These are phyloP conservation scores for Alternaria viburni DNA, from an alignment of 2,329 filamentous ascomycete species.

Conservation along the genomic window DNA sequence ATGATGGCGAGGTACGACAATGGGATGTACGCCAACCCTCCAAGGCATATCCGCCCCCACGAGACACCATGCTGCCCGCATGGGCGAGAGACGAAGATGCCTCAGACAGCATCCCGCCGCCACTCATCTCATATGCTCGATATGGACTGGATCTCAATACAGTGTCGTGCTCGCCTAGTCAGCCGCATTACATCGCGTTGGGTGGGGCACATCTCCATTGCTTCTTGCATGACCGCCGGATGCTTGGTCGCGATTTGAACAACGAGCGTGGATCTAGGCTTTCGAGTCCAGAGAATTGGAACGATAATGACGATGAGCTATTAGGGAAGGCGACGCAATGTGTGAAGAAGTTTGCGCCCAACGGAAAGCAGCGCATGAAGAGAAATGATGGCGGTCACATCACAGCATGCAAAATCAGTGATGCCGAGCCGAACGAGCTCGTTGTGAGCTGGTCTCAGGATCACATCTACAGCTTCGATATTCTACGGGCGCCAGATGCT, in stretches of 20 bases:
- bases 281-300: constrained; percentile 51
- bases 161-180: constrained; percentile 70
- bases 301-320: constrained; percentile 57
- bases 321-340: constrained; percentile 68
- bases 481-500: constrained; percentile 64
- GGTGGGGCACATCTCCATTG: constrained; percentile 73
- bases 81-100: constrained; percentile 45
- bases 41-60: constrained; percentile 63
- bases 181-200: constrained; percentile 73
- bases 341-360: constrained; percentile 69
- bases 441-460: constrained; percentile 73
- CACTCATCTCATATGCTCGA: constrained; percentile 70
- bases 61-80: constrained; percentile 27
- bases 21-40: constrained; percentile 71
- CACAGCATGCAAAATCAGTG: constrained; percentile 73
- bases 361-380: constrained; percentile 61
- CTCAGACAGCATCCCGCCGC: constrained; percentile 63
- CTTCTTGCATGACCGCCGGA: constrained; percentile 71
- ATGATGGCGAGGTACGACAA: constrained; percentile 73
- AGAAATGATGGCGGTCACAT: constrained; percentile 67
- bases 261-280: constrained; percentile 59
- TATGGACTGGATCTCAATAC: constrained; percentile 70
- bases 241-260: constrained; percentile 66
- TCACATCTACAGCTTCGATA: constrained; percentile 70
- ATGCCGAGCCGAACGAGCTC: constrained; percentile 71